Base-by-base conservation (phyloP, 306 rosid genomes). In the Fragaria vesca region DNA sequence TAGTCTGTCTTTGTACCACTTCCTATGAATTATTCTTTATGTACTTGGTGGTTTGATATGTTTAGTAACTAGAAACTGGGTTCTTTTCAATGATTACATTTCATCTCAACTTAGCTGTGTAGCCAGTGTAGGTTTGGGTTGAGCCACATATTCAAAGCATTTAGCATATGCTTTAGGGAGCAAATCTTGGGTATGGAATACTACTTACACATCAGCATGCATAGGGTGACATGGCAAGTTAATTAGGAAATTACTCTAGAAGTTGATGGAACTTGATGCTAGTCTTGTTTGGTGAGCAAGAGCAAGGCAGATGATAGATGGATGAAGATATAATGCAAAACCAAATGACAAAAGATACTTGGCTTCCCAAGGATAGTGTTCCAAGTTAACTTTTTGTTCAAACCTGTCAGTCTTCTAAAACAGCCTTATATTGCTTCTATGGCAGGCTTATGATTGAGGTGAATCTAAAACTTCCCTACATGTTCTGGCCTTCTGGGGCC, bases 331-430 rank as follows among this genome's bases (percentile, higher is more conserved):
- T 84, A 71, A 11, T 58, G 72, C 87, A 83, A 78, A 88, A 83
- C 83, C 57, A 78, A 79, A 86, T 74, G 87, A 70, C 21, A 67
- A 84, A 92, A 95, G 91, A 89, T 91, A 84, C 97, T 88, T 95
- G 91, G 87, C 97, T 92, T 92, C 95, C 89, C 93, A 83, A 92
- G 88, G 88, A 80, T 80, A 77, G 78, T 85, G 93, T 94, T 94
- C 94, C 93, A 87, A 80, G 76, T 79, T 71, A 89, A 86, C 95
- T 90, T 92, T 79, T 83, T 63, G 80, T 91, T 95, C 98, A 92
- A 92, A 86, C 97, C 90, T 85, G 93, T 89, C 95, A 87, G 89
- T 72, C 92, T 84, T 88, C 91, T 80, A 86, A 86, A 89, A 83
- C 92, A 91, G 85, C 96, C 88, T 91, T 93, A 81, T 85, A 83